Conservation (phyloP, 1,139 yeast genomes). For the Candida frijolesensis region DNA sequence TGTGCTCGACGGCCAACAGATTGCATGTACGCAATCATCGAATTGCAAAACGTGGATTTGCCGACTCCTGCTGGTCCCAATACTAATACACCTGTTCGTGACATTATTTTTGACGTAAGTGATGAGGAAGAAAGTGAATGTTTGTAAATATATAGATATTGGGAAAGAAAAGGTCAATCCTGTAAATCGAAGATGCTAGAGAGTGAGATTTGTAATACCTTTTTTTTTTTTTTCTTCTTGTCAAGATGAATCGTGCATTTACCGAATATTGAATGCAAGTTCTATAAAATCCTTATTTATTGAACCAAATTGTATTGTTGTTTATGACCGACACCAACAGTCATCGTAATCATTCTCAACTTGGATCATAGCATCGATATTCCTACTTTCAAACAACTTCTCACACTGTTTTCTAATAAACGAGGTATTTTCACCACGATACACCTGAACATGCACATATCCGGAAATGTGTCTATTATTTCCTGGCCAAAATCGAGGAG, state of each 20-base stretch:
- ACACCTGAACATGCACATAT: slow-evolving; percentile 68
- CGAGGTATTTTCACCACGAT: slow-evolving; percentile 66
- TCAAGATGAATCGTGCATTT: slow-evolving; percentile 2
- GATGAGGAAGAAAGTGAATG: neutral
- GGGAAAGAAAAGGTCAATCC: neutral
- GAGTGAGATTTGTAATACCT: neutral
- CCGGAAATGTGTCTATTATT: slow-evolving; percentile 49
- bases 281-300: neutral
- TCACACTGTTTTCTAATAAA: slow-evolving; percentile 66
- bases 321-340: slow-evolving; percentile 55
- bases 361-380: slow-evolving; percentile 58
- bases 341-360: slow-evolving; percentile 58
- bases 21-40: slow-evolving; percentile 86
- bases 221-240: neutral
- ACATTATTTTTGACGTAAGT: slow-evolving; percentile 49
- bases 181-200: neutral
- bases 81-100: slow-evolving; percentile 93
- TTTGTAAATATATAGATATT: neutral
- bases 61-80: slow-evolving; percentile 99
- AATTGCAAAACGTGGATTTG: slow-evolving; percentile 85
- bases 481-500: slow-evolving; percentile 90
- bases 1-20: slow-evolving; percentile 91
- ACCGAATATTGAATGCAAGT: neutral
- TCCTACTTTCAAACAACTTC: slow-evolving; percentile 33
- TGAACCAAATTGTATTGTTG: neutral